Evolutionary conservation across 2,329 filamentous ascomycete genomes (phyloP), one percentile per base, ranked within the genome.

Genomic region (Sarocladium kiliense): DNA sequence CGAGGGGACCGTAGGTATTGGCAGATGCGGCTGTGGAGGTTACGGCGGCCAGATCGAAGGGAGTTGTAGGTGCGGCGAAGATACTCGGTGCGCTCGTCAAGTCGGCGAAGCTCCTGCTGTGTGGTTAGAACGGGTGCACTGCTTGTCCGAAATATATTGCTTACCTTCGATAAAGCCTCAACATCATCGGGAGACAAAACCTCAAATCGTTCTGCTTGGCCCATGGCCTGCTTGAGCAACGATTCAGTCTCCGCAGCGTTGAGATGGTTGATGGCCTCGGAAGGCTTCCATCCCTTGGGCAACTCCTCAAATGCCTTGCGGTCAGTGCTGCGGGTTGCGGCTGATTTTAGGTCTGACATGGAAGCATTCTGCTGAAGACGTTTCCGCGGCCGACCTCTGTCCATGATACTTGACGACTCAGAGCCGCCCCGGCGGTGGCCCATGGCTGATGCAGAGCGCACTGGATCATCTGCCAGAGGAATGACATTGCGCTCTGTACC

Each of bases 21-120:
- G 69, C 89, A 89, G 71, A 92, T 90, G 44, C 89, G 82, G 7
- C 81, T 80, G 64, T 92, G 89, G 3, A 92, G 79, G 65, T 88
- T 90, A 60, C 88, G 86, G 26, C 89, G 85, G 1, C 87, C 88
- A n/a, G 84, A 79, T 14, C 88, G 82, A 16, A 93, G 79, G 4
- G 87, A 89, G 54, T 81, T 86, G 70, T 91, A 89, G 0, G 88
- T 92, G 58, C 83, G 86, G 47, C 88, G 84, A 50, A 92, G 82
- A 64, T 91, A 91, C 61, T 91, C 87, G 55, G 86, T 88, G 55
- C 88, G 82, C 65, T 90, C 86, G 63, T 92, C 88, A n/a, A 92
- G 76, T 56, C 80, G 82, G 51, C 85, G 82, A 54, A 91, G 84
- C 72, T 92, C 89, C 81, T 87, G 60, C 25, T 11, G 25, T 10